Conservation (phyloP, 2,329 filamentous ascomycete genomes). For the Aspergillus glaucus region DNA sequence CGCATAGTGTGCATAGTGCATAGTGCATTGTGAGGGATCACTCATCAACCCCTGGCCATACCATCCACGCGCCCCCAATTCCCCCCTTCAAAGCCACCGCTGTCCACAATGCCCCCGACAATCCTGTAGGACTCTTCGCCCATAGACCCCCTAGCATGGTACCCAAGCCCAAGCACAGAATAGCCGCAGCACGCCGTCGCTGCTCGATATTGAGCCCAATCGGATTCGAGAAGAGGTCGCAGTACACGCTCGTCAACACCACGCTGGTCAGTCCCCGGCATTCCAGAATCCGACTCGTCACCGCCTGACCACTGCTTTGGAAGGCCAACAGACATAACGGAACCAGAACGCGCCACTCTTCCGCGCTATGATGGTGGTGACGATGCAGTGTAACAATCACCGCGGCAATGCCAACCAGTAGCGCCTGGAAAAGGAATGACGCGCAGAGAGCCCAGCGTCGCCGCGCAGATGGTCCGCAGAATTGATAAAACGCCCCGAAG, state of each 20-base stretch:
- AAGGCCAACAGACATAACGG: conserved; percentile 67
- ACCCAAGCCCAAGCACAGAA: conserved; percentile 48
- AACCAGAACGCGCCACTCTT: conserved; percentile 54
- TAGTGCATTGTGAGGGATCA: neutral
- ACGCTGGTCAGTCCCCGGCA: conserved; percentile 69
- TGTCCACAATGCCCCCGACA: conserved; percentile 55
- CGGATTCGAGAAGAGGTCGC: conserved; percentile 67
- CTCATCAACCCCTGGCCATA: conserved; percentile 49
- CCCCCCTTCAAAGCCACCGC: conserved; percentile 51
- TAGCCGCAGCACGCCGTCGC: conserved; percentile 47
- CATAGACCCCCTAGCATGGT: conserved; percentile 51
- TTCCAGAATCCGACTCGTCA: conserved; percentile 64
- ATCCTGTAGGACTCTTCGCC: conserved; percentile 46
- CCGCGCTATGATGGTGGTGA: conserved; percentile 27
- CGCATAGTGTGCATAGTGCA: neutral
- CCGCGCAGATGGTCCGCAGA: conserved; percentile 28
- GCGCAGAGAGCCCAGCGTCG: conserved; percentile 40
- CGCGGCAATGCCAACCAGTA: conserved; percentile 49
- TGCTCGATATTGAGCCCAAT: conserved; percentile 45
- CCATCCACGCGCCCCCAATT: conserved; percentile 54
- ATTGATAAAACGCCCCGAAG: conserved; percentile 64
- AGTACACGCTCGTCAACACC: conserved; percentile 75
- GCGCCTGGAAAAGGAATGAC: conserved; percentile 51
- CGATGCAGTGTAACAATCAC: conserved; percentile 47
- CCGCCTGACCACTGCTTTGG: conserved; percentile 71